Evolutionary conservation across 2,329 filamentous ascomycete species (phyloP).

Genomic region (Fusarium kyushuense): DNA sequence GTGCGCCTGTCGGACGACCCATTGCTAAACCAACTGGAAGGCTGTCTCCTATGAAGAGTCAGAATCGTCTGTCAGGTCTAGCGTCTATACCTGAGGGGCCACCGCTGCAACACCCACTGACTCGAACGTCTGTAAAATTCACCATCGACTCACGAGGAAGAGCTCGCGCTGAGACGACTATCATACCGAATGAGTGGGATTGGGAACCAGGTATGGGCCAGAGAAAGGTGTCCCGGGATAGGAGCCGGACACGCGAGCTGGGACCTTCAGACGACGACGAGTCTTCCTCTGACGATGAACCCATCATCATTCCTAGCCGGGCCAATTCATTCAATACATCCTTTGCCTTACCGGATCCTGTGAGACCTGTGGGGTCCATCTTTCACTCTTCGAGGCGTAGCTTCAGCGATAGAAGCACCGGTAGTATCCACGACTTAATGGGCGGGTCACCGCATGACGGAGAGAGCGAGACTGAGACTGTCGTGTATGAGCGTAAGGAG

Average conservation of each 20-base stretch:
- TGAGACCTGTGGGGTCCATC: slow-evolving; percentile 62
- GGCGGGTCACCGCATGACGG: slow-evolving; percentile 54
- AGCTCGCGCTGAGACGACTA: slow-evolving; percentile 66
- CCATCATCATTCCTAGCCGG: slow-evolving; percentile 73
- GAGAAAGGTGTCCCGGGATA: slow-evolving; percentile 49
- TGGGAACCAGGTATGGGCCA: slow-evolving; percentile 45
- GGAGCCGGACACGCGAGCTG: slow-evolving; percentile 53
- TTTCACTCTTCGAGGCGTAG: slow-evolving; percentile 62
- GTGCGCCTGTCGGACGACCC: slow-evolving; percentile 50
- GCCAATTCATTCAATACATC: slow-evolving; percentile 65
- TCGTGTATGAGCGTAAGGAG: slow-evolving; percentile 61
- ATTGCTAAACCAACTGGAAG: slow-evolving; percentile 59
- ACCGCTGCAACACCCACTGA: slow-evolving; percentile 55
- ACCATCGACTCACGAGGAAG: slow-evolving; percentile 72
- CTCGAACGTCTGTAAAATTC: slow-evolving; percentile 70
- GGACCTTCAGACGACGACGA: slow-evolving; percentile 65
- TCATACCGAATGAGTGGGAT: slow-evolving; percentile 54
- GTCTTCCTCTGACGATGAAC: slow-evolving; percentile 73
- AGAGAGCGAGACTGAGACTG: slow-evolving; percentile 71
- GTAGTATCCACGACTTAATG: slow-evolving; percentile 55
- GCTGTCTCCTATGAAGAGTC: slow-evolving; percentile 64
- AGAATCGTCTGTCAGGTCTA: slow-evolving; percentile 64
- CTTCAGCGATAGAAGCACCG: slow-evolving; percentile 63
- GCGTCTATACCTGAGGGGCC: slow-evolving; percentile 69
- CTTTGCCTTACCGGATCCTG: slow-evolving; percentile 68